These are phyloP conservation scores for Phytophthora hibernalis DNA, from an alignment of 352 stramenopile genomes.

Conservation along the genomic window DNA sequence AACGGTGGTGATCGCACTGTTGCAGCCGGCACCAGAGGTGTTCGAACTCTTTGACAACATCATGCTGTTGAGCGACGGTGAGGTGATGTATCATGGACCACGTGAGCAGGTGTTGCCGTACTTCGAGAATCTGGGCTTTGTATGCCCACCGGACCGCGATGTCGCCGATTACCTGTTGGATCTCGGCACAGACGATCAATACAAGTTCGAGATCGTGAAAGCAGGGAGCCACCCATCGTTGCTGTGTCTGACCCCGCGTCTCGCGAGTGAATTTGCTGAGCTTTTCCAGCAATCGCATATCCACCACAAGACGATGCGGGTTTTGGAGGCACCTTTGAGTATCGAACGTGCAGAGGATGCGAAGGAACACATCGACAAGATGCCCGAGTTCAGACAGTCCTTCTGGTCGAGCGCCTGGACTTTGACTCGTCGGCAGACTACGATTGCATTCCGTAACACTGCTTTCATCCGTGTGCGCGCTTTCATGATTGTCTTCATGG, in stretches of 20 bases:
- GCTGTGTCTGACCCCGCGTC: constrained; percentile 4
- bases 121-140: constrained; percentile 59
- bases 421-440: constrained; percentile 44
- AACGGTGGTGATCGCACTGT: constrained; percentile 68
- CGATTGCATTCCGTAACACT: constrained; percentile 42
- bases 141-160: constrained; percentile 36
- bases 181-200: constrained; percentile 35
- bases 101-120: constrained; percentile 39
- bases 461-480: constrained; percentile 20
- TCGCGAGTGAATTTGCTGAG: constrained; percentile 19
- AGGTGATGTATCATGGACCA: constrained; percentile 56
- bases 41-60: constrained; percentile 92
- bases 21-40: constrained; percentile 91
- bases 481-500: constrained; percentile 31
- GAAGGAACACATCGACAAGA: constrained; percentile 59
- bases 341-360: constrained; percentile 2
- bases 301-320: constrained; percentile 47
- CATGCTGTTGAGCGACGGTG: constrained; percentile 56
- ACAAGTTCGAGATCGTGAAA: constrained; percentile 31
- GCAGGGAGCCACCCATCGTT: not conserved
- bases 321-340: constrained; percentile 52
- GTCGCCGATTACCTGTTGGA: constrained; percentile 51
- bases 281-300: constrained; percentile 27
- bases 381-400: constrained; percentile 35
- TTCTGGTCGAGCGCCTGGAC: constrained; percentile 59